A percentile compares a stretch with the other conserved stretches of the same genome.
These are phyloP conservation scores for Apodospora peruviana DNA, from an alignment of 495 filamentous ascomycete genomes.

Conservation along the genomic window DNA sequence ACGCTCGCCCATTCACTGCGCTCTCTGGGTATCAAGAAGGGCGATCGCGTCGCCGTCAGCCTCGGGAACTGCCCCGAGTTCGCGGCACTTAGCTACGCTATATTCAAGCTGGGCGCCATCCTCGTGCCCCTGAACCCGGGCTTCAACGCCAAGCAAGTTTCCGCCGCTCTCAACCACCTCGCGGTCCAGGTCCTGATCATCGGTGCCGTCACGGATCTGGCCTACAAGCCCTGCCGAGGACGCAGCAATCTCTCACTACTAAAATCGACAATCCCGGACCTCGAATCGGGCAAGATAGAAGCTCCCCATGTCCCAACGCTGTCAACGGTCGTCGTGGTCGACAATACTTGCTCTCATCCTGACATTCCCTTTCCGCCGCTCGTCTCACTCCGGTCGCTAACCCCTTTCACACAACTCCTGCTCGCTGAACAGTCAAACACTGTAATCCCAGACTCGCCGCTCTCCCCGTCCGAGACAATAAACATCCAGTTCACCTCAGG, in stretches of 20 bases:
- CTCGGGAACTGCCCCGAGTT: constrained; percentile 83
- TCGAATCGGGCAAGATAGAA: constrained; percentile 46
- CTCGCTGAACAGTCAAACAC: constrained; percentile 16
- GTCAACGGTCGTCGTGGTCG: constrained; percentile 64
- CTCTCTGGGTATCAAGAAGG: constrained; percentile 72
- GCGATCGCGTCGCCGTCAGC: constrained; percentile 79
- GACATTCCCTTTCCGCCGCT: constrained; percentile 23
- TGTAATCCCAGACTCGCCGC: constrained; percentile 39
- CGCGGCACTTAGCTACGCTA: constrained; percentile 74
- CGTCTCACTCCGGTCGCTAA: constrained; percentile 25
- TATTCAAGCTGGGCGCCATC: constrained; percentile 90
- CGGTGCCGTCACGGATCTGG: constrained; percentile 77
- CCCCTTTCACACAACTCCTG: constrained; percentile 51
- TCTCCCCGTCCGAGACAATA: constrained; percentile 66
- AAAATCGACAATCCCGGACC: constrained; percentile 55
- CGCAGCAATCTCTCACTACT: constrained; percentile 72
- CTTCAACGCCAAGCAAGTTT: constrained; percentile 77
- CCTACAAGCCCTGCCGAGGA: constrained; percentile 64
- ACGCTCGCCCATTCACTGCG: constrained; percentile 66
- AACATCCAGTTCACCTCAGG: constrained; percentile 98
- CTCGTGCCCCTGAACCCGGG: constrained; percentile 89
- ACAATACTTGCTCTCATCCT: constrained; percentile 63
- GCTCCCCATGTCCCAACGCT: constrained; percentile 66
- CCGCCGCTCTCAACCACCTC: constrained; percentile 72
- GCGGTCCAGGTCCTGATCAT: constrained; percentile 72